Percentiles rank a stretch among this genome's conserved stretches.
Conservation (phyloP, 2,329 filamentous ascomycete genomes). For the Alternaria dauci region DNA sequence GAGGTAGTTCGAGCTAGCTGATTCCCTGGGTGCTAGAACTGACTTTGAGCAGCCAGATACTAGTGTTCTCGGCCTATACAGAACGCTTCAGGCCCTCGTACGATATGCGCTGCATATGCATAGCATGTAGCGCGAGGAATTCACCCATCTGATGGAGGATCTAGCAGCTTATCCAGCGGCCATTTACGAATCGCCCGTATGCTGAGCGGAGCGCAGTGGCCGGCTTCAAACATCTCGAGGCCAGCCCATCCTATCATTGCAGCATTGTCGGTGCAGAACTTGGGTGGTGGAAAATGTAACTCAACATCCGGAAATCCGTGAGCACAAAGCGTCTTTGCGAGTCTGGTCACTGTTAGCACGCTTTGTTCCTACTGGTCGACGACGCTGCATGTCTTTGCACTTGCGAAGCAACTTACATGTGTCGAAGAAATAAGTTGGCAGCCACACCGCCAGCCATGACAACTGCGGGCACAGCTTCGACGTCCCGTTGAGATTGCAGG, state of each 20-base stretch:
- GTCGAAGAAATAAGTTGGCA: conserved; percentile 79
- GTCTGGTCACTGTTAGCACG: conserved; percentile 31
- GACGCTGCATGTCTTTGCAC: not conserved
- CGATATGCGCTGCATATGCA: not conserved
- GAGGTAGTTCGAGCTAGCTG: not conserved
- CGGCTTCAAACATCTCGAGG: conserved; percentile 87
- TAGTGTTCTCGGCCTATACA: not conserved
- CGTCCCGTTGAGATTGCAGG: conserved; percentile 56
- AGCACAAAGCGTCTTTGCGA: conserved; percentile 67
- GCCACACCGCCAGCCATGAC: conserved; percentile 93
- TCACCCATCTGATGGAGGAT: conserved; percentile 36
- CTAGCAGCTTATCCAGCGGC: conserved; percentile 45
- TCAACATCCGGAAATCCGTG: conserved; percentile 69
- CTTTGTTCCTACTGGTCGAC: conserved; percentile 1
- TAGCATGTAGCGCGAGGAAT: not conserved
- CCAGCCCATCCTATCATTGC: conserved; percentile 97
- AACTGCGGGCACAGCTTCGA: conserved; percentile 59
- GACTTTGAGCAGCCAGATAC: not conserved
- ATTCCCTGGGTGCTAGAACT: not conserved
- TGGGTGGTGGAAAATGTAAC: conserved; percentile 76
- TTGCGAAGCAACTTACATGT: conserved; percentile 57
- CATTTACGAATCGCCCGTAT: conserved; percentile 50
- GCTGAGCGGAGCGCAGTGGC: conserved; percentile 56
- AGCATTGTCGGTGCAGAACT: conserved; percentile 91
- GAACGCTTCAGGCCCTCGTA: not conserved